phyloP scores from a whole-genome alignment of 495 filamentous ascomycete species.

The Aspergillus nanangensis region DNA sequence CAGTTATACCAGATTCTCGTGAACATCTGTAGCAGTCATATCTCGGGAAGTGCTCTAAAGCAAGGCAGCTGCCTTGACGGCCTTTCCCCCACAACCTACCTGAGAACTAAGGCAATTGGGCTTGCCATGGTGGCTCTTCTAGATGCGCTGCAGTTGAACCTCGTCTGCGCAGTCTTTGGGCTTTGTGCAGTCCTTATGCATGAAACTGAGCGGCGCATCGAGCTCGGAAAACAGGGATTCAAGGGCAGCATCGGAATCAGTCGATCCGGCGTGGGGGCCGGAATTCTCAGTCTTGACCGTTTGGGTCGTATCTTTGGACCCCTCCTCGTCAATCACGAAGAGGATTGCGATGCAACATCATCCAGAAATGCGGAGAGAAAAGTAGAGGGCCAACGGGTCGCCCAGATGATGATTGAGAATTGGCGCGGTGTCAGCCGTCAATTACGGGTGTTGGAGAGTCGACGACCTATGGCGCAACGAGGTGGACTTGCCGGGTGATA shows the following conservation, averaged over 20 bases:
- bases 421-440: constrained; percentile 32
- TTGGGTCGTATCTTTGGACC: constrained; percentile 31
- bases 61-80: constrained; percentile 11
- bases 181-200: constrained; percentile 27
- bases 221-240: constrained; percentile 14
- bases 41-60: constrained; percentile 37
- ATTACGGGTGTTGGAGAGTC: constrained; percentile 23
- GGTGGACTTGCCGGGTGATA: too few species aligned
- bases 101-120: constrained; percentile 24
- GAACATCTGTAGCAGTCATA: constrained; percentile 54
- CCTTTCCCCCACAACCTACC: constrained; percentile 10
- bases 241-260: constrained; percentile 8
- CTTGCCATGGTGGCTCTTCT: constrained; percentile 37
- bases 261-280: too few species aligned
- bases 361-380: constrained; percentile 21
- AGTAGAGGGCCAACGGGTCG: constrained; percentile 29
- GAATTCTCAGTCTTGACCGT: constrained; percentile 21
- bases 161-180: constrained; percentile 39
- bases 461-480: not conserved
- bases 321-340: constrained; percentile 19
- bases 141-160: constrained; percentile 32
- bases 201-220: constrained; percentile 15
- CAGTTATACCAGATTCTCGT: constrained; percentile 62
- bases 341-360: constrained; percentile 7
- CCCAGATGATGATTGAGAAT: constrained; percentile 26